Conservation (phyloP, 768 basidiomycete species). For the Tulasnella sp. region DNA sequence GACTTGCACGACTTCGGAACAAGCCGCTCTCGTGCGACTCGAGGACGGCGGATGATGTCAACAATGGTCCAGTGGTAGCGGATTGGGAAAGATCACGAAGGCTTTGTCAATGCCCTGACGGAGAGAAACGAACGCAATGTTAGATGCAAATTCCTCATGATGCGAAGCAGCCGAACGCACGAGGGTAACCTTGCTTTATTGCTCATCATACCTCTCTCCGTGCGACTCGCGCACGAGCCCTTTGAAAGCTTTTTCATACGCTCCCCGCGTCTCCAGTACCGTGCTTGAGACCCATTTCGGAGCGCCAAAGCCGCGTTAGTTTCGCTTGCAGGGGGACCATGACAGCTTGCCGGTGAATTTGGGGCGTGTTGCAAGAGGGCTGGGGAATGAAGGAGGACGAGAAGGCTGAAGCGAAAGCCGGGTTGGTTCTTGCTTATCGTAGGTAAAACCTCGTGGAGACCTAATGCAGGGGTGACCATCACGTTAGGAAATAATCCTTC, state of each 20-base stretch:
- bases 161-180: constrained; percentile 48
- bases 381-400: neutral
- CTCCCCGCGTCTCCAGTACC: constrained; percentile 9
- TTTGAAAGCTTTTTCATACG: neutral
- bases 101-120: constrained; percentile 91
- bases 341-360: neutral
- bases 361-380: neutral
- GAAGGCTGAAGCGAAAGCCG: neutral
- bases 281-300: neutral
- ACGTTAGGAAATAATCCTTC: neutral
- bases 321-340: neutral
- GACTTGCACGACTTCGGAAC: constrained; percentile 26
- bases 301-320: neutral
- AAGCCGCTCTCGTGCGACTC: constrained; percentile 54
- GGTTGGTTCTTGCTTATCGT: neutral
- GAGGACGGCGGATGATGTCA: constrained; percentile 82
- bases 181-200: constrained; percentile 85
- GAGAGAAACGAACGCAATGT: neutral
- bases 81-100: constrained; percentile 95
- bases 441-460: constrained; percentile 15
- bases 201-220: constrained; percentile 50
- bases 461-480: constrained; percentile 13
- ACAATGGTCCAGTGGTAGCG: constrained; percentile 58
- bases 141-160: too few relatives aligned
- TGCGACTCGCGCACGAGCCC: constrained; percentile 20